A percentile compares a stretch with the other conserved stretches of the same genome.
phyloP scores from a whole-genome alignment of 129 eudicot genomes.

The carrot (Daucus carota) region DNA sequence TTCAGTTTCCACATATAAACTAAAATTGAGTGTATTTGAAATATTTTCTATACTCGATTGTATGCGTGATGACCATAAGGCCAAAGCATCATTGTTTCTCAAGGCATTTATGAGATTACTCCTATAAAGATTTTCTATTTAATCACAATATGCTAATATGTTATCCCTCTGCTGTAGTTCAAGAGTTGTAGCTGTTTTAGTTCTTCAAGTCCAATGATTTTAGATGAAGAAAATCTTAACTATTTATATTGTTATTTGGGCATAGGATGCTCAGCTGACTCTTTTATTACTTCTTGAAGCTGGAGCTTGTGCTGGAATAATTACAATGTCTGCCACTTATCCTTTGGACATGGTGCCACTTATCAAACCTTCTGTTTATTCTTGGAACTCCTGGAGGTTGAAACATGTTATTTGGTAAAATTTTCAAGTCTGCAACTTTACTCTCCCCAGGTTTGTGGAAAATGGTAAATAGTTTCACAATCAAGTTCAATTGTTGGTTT shows the following conservation, averaged over 20 bases:
- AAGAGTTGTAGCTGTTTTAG: neutral
- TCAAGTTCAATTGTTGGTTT: too few relatives aligned
- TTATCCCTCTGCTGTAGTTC: neutral
- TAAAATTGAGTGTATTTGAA: neutral
- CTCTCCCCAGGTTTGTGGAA: too few relatives aligned
- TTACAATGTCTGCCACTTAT: conserved; percentile 98
- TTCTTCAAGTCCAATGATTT: neutral
- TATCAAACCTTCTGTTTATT: too few relatives aligned
- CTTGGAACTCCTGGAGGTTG: too few relatives aligned
- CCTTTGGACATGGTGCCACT: conserved; percentile 98
- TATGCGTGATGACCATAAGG: neutral
- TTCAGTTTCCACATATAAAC: neutral
- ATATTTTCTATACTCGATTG: neutral
- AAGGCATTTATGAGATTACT: neutral
- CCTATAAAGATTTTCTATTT: neutral
- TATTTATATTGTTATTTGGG: neutral
- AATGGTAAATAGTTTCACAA: too few relatives aligned
- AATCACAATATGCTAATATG: neutral
- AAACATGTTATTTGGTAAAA: too few relatives aligned
- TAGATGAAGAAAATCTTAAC: neutral
- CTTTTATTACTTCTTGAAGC: conserved; percentile 91
- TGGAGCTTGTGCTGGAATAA: conserved; percentile 99
- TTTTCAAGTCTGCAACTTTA: too few relatives aligned
- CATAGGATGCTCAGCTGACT: conserved; percentile 93
- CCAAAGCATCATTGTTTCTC: neutral